These are phyloP conservation scores for Amesomyces nigricolor DNA, from an alignment of 2,329 filamentous ascomycete species.

Conservation along the genomic window DNA sequence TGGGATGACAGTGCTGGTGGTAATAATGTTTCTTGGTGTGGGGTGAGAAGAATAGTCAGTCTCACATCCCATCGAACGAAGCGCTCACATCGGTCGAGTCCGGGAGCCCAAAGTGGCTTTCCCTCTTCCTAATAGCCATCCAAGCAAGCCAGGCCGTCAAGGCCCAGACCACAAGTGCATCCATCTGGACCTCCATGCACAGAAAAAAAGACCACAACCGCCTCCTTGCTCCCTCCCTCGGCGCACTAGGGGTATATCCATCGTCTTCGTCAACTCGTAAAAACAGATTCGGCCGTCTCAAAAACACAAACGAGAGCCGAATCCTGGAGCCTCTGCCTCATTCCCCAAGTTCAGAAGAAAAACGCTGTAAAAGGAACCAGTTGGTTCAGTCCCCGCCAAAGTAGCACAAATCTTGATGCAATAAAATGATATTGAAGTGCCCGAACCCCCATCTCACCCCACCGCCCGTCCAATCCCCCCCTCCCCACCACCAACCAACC, in stretches of 20 bases:
- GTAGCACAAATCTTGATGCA: background rate
- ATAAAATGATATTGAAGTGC: background rate
- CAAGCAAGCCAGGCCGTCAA: background rate
- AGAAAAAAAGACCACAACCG: background rate
- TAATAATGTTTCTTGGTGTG: too few relatives aligned
- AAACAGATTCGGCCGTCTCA: slow-evolving; percentile 2
- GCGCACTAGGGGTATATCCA: slow-evolving; percentile 20
- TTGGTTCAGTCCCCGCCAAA: background rate
- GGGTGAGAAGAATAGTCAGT: too few relatives aligned
- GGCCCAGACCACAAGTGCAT: background rate
- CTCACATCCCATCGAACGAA: background rate
- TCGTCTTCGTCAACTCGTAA: slow-evolving; percentile 18
- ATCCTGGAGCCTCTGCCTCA: too few relatives aligned
- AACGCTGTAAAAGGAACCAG: background rate
- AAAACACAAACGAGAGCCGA: background rate
- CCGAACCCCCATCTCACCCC: slow-evolving; percentile 33
- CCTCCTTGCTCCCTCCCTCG: background rate
- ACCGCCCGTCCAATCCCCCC: slow-evolving; percentile 50
- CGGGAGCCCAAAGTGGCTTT: background rate
- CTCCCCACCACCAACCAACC: slow-evolving; percentile 33
- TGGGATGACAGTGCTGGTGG: background rate
- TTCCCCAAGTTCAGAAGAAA: background rate
- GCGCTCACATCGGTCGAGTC: too few relatives aligned
- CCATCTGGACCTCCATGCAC: background rate
- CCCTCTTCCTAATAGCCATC: background rate